Evolutionary conservation across 106 monocot species (phyloP).

Genomic region (Dioscorea alata): DNA sequence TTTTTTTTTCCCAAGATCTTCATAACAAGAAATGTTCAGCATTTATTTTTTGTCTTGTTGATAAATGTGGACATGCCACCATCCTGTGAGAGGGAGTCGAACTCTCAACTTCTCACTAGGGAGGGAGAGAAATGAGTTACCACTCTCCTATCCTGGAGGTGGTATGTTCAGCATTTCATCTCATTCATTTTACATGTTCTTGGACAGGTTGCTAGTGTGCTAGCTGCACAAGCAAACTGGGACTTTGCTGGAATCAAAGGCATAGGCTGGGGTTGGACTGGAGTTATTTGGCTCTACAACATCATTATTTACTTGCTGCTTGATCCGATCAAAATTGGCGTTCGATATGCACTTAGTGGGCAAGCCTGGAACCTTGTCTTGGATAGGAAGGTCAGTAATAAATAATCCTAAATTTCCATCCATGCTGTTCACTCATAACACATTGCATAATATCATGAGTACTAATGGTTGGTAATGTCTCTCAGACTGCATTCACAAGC

Average conservation of each 20-base stretch:
- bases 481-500: constrained; percentile 36
- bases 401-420: not conserved
- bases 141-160: no score
- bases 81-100: no score
- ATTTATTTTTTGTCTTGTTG: no score
- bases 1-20: no score
- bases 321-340: constrained; percentile 41
- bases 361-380: constrained; percentile 47
- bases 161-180: no score
- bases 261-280: constrained; percentile 50
- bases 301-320: constrained; percentile 35
- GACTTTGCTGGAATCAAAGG: constrained; percentile 30
- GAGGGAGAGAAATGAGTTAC: no score
- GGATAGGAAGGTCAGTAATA: constrained; percentile 27
- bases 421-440: not conserved
- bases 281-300: constrained; percentile 44
- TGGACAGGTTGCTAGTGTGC: constrained; percentile 31
- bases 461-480: not conserved
- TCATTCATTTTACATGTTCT: no score
- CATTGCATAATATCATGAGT: not conserved
- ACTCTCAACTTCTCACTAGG: no score
- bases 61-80: no score
- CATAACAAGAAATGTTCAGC: no score
- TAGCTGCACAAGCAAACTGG: constrained; percentile 27
- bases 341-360: constrained; percentile 47